Conservation (phyloP, 805 yeast species). For the Candida koratica region DNA sequence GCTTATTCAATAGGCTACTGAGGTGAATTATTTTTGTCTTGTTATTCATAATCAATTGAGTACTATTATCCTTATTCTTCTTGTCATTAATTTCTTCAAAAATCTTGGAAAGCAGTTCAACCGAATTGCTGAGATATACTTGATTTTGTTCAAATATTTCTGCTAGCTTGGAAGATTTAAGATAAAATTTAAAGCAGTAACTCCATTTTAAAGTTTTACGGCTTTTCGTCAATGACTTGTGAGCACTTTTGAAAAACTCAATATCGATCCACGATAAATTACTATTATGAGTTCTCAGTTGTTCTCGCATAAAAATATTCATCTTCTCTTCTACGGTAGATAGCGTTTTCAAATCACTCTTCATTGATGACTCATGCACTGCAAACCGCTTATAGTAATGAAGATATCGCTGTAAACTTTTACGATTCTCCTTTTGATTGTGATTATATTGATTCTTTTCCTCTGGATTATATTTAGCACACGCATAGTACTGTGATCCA, state of each 20-base stretch:
- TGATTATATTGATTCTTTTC: constrained; percentile 37
- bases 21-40: constrained; percentile 40
- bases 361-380: constrained; percentile 72
- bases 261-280: constrained; percentile 77
- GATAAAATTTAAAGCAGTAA: constrained; percentile 72
- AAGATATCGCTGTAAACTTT: constrained; percentile 59
- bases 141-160: constrained; percentile 70
- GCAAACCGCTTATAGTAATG: constrained; percentile 72
- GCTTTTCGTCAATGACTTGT: constrained; percentile 59
- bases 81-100: constrained; percentile 42
- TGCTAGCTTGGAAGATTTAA: constrained; percentile 51
- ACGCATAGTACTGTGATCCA: constrained; percentile 58
- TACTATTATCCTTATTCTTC: constrained; percentile 22
- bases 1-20: constrained; percentile 38
- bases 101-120: constrained; percentile 63
- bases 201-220: constrained; percentile 87
- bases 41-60: constrained; percentile 30
- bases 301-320: constrained; percentile 54
- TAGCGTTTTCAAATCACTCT: constrained; percentile 63
- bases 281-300: constrained; percentile 20
- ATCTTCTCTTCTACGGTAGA: constrained; percentile 61
- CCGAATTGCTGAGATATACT: constrained; percentile 56
- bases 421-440: constrained; percentile 41
- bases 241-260: constrained; percentile 74
- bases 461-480: constrained; percentile 51